A percentile compares a stretch with the other conserved stretches of the same genome.
Conservation (phyloP, 345 rosid species). For the Pelargonium nanum region DNA sequence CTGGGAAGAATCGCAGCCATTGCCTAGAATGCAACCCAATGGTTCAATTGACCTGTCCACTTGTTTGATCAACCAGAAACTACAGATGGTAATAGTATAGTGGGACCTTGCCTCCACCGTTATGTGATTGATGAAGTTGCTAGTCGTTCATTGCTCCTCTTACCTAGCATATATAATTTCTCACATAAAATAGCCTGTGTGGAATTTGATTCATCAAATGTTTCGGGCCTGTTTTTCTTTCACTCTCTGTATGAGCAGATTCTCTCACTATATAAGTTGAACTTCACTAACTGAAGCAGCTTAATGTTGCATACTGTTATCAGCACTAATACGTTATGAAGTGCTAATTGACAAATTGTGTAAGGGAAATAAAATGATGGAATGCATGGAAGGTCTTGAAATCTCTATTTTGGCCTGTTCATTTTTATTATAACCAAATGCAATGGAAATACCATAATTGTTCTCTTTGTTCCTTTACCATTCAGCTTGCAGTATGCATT, state of each 20-base stretch:
- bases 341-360: not conserved
- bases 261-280: not conserved
- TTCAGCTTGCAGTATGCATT: slow-evolving; percentile 88
- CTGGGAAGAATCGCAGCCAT: slow-evolving; percentile 89
- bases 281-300: not conserved
- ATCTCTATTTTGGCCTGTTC: not conserved
- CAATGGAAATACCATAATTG: not conserved
- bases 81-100: slow-evolving; percentile 68
- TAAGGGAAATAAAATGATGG: not conserved
- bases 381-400: slow-evolving; percentile 3
- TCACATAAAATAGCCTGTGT: too few species aligned
- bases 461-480: slow-evolving; percentile 17
- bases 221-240: too few species aligned
- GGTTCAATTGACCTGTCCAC: slow-evolving; percentile 74
- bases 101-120: not conserved
- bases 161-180: too few species aligned
- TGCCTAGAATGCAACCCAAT: slow-evolving; percentile 57
- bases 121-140: not conserved
- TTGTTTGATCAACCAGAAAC: slow-evolving; percentile 84
- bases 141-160: not conserved
- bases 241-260: too few species aligned
- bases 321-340: not conserved
- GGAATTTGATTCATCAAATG: too few species aligned
- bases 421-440: too few species aligned
- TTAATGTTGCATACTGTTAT: not conserved